Base-by-base conservation (phyloP, 345 rosid genomes). In the Corchorus capsularis region DNA sequence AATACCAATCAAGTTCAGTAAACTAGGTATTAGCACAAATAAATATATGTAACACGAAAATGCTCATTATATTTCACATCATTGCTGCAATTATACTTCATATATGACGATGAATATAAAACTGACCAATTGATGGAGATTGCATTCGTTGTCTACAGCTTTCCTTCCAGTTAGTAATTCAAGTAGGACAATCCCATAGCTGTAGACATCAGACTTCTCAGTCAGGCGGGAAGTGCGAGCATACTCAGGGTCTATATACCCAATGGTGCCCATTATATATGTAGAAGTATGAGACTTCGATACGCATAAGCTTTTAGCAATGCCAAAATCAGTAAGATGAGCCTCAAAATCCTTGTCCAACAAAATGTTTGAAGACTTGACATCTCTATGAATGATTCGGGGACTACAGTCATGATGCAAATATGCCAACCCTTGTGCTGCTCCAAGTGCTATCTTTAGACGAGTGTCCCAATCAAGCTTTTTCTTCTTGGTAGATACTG, bases 351-450 rank as follows among this genome's bases (percentile, higher is more conserved):
- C 98, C 71, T 87, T 92, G 84, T 93, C 99, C 80, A 96, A 75
- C 41, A 96, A 84, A 78, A 96, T 93, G 80, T 96, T 96, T 0
- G 97, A 92, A 0, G 99, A 92, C 84, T 96, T 96, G 27, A 96
- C 95, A 50, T 96, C 99, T 79, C 99, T 85, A 81, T 96, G 99
- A 66, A 96, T 89, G 80, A 96, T 93, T 45, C 96, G 88, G 3
- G 98, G 98, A 83, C 93, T 89, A 76, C 99, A 96, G 83, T 96
- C 99, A 74, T 93, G 97, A 75, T 96, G 99, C 6, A 96, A 87
- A 81, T 96, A 96, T 1, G 99, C 85, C 1, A 96, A 84, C 71
- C 99, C 99, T 81, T 93, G 93, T 43, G 99, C 94, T 2, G 99
- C 92, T 69, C 99, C 99, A 19, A 90, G 91, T 3, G 97, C 97